These are phyloP conservation scores for Colletotrichum sp. DNA, from an alignment of 2,329 filamentous ascomycete species.

Conservation along the genomic window DNA sequence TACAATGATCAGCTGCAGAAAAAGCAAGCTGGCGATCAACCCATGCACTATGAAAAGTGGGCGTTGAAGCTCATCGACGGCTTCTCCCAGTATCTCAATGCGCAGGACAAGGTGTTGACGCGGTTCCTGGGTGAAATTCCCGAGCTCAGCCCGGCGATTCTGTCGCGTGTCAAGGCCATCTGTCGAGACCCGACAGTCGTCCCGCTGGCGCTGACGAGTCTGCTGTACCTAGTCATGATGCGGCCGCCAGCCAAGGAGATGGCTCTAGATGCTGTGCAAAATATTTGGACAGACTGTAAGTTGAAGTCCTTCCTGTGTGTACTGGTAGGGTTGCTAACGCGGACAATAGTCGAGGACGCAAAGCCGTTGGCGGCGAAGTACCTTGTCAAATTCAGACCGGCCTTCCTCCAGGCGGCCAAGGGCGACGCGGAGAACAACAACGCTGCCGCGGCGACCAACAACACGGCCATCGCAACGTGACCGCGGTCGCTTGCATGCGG, in stretches of 20 bases:
- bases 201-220: constrained; percentile 65
- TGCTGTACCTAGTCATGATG: constrained; percentile 72
- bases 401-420: constrained; percentile 44
- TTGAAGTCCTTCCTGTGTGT: constrained; percentile 9
- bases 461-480: constrained; percentile 34
- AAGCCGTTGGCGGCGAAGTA: constrained; percentile 67
- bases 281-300: constrained; percentile 71
- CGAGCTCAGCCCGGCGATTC: constrained; percentile 71
- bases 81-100: constrained; percentile 88
- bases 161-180: constrained; percentile 72
- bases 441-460: constrained; percentile 21
- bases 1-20: constrained; percentile 76
- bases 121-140: constrained; percentile 93
- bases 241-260: constrained; percentile 66
- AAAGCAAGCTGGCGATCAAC: constrained; percentile 48
- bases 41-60: constrained; percentile 79
- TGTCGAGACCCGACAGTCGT: constrained; percentile 71
- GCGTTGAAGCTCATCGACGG: constrained; percentile 83
- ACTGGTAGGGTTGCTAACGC: constrained; percentile 17
- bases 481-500: background rate
- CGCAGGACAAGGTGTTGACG: constrained; percentile 86
- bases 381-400: constrained; percentile 63
- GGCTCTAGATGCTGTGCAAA: constrained; percentile 68
- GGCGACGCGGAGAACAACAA: constrained; percentile 23
- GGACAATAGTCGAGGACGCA: constrained; percentile 60